Evolutionary conservation across 73 alveolate genomes (phyloP), one percentile per base, ranked within the genome.

Genomic region (Effrenium voratum): DNA sequence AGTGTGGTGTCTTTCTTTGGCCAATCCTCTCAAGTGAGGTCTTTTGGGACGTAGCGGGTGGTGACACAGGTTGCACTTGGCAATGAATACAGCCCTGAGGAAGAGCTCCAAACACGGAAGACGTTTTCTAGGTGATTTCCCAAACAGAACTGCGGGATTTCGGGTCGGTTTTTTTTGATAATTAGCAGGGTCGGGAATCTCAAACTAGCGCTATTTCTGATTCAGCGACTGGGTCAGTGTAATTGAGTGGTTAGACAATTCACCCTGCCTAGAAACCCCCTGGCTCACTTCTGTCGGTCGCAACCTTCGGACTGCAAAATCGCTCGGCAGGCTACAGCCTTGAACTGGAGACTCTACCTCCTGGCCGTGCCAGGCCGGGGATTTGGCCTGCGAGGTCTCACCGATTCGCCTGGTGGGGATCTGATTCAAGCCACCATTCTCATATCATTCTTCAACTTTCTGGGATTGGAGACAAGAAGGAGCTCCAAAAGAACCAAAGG

Each of bases 261-360:
- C 8, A 8, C 63, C 63, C 19, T 12, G 19, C 8, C 63, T 19
- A 8, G 8, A 52, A 52, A 52, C 63, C 63, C 63, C 19, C 26
- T 22, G 22, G 10, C 22, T 22, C 68, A 22, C 10, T 55, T 10
- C 30, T 55, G 10, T 10, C 30, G 26, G 57, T 12, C 13, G 49
- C 46, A 72, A 13, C 24, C 49, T 5, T 16, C 32, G 24, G 32
- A 24, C 40, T 8, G 19, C 84, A 24, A 36, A 28, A 4, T 22
- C 40, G 3, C 40, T 5, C 22, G 70, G 66, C 50, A 86, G 94
- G 94, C 94, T 3, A 86, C 68, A 1, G 94, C 94, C 43, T 41
- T 86, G 83, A 86, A 86, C n/a, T 86, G 94, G 94, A 55, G 66
- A 66, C 94, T 86, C 28, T 86, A 86, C 55, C 66, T 86, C 49